Percentiles rank a stretch among this genome's conserved stretches.
Evolutionary conservation across 2,329 filamentous ascomycete species (phyloP).

Genomic region (Cytospora chrysosperma): DNA sequence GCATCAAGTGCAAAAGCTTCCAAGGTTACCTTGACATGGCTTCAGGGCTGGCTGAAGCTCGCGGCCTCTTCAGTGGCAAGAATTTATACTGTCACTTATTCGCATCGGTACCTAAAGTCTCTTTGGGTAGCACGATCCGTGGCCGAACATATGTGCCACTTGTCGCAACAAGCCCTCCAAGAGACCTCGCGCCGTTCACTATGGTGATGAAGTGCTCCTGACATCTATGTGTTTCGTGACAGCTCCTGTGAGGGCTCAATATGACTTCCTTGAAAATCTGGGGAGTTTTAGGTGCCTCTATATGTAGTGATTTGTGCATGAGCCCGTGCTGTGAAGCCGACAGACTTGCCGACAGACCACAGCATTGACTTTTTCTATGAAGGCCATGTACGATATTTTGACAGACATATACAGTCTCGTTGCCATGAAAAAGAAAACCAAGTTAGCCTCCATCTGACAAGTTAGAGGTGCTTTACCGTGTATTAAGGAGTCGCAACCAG

Average conservation of each 20-base stretch:
- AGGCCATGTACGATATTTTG: constrained; percentile 10
- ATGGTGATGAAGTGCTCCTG: neutral
- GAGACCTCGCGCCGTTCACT: neutral
- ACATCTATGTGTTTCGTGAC: neutral
- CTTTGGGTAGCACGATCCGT: neutral
- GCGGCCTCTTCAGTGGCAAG: neutral
- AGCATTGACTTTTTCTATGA: constrained; percentile 11
- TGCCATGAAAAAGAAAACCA: constrained; percentile 17
- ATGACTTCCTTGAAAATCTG: neutral
- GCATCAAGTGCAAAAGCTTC: neutral
- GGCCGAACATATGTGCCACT: neutral
- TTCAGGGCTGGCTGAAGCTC: neutral
- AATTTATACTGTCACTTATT: neutral
- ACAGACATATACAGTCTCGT: constrained; percentile 11
- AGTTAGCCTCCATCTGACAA: constrained; percentile 26
- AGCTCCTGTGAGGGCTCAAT: constrained; percentile 7
- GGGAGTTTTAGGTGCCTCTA: neutral
- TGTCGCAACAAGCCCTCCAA: neutral
- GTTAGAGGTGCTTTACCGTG: constrained; percentile 25
- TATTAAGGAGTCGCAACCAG: constrained; percentile 16
- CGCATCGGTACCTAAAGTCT: neutral
- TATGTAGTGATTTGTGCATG: neutral
- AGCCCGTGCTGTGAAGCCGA: neutral
- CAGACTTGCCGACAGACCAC: neutral
- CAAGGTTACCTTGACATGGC: neutral